Evolutionary conservation across 2,329 filamentous ascomycete genomes (phyloP).

Genomic region (Trichophyton equinum): DNA sequence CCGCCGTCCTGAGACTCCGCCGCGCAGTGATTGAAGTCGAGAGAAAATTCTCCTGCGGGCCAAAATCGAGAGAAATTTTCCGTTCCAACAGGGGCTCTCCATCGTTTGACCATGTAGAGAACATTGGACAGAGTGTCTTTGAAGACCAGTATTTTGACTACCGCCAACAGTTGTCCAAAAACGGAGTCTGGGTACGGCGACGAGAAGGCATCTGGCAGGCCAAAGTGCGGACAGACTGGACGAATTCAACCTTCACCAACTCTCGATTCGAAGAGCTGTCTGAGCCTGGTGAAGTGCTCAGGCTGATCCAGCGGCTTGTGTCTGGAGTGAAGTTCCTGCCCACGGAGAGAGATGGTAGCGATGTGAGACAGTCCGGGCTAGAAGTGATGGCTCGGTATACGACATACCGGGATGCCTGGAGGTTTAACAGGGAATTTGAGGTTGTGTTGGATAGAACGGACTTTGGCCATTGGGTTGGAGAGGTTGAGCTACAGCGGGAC

Average conservation of each 20-base stretch:
- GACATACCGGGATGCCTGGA: slow-evolving; percentile 19
- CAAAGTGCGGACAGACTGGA: slow-evolving; percentile 14
- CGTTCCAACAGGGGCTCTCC: slow-evolving; percentile 13
- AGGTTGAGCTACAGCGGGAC: slow-evolving; percentile 21
- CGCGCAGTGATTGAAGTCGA: slow-evolving; percentile 17
- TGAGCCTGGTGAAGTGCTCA: slow-evolving; percentile 12
- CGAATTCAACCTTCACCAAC: slow-evolving; percentile 12
- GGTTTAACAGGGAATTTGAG: slow-evolving; percentile 19
- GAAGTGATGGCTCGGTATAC: slow-evolving; percentile 18
- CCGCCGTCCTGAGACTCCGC: slow-evolving; percentile 5
- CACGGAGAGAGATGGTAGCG: slow-evolving; percentile 2
- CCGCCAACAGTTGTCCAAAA: slow-evolving; percentile 13
- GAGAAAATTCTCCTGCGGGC: slow-evolving; percentile 17
- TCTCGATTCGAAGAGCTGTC: slow-evolving; percentile 20
- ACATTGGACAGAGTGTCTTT: slow-evolving; percentile 14
- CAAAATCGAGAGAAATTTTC: slow-evolving; percentile 8
- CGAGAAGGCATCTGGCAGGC: slow-evolving; percentile 19
- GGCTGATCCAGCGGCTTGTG: slow-evolving; percentile 6
- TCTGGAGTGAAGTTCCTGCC: slow-evolving; percentile 5
- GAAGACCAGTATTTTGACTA: slow-evolving; percentile 21
- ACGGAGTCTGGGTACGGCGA: slow-evolving; percentile 19
- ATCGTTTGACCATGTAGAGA: slow-evolving; percentile 13
- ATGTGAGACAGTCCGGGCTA: slow-evolving; percentile 10
- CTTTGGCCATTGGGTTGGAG: slow-evolving; percentile 23
- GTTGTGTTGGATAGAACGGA: slow-evolving; percentile 21